Evolutionary conservation across 805 yeast genomes (phyloP), one percentile per base, ranked within the genome.

Genomic region (Pichia phayaonensis): DNA sequence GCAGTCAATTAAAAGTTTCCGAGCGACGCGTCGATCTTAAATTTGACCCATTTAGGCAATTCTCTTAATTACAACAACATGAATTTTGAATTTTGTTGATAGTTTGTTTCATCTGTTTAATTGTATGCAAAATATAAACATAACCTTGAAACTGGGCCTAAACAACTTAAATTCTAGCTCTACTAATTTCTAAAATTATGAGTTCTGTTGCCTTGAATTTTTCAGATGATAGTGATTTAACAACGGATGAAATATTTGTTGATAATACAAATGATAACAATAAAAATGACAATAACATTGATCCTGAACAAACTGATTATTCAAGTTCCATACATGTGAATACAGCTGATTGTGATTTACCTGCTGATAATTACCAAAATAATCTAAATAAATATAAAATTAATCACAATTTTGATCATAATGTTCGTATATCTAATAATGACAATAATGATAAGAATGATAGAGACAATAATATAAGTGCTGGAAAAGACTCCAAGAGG

Each of bases 301-400:
- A 34, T n/a, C 8, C 18, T 34, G 38, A 34, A n/a, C 20, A 34
- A 34, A 34, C 18, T 34, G 38, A 34, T 34, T 34, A 34, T n/a
- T 34, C 38, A 34, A 34, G 38, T 11, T 34, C 20, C 16, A 34
- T 16, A 16, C 38, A 34, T 5, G 61, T 62, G 3, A 50, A 52
- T 22, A 61, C 65, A 12, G 61, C 56, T 21, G 65, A 61, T 34
- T 59, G 63, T 41, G 40, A 31, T 24, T 21, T 29, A 8, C 21
- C 36, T 31, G 36, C 26, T 16, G 56, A 60, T 47, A 54, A 58
- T n/a, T 34, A n/a, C 2, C 53, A 54, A 20, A 23, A 42, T 3
- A 51, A 52, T n/a, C 39, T 27, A 8, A 41, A 54, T 18, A 24
- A 31, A 15, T 40, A 7, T 24, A 38, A 13, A 15, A 40, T 42